Evolutionary conservation across 768 basidiomycete genomes (phyloP).

Genomic region (Trametopsis cervina): DNA sequence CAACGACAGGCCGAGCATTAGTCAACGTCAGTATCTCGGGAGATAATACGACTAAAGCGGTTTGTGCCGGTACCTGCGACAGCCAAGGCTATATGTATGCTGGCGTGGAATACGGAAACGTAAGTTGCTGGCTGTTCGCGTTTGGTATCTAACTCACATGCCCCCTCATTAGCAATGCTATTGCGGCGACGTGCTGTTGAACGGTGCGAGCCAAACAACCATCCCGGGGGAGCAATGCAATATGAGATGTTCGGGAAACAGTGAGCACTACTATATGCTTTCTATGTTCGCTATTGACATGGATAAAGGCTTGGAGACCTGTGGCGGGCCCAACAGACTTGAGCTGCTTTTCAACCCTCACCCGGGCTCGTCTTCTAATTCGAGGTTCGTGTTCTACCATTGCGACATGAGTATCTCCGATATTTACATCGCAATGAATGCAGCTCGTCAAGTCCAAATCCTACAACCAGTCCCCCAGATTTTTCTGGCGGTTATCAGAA

Average conservation of each 20-base stretch:
- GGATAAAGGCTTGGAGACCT: constrained; percentile 6
- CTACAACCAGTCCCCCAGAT: too few relatives aligned
- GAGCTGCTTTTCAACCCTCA: constrained; percentile 9
- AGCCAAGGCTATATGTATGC: constrained; percentile 19
- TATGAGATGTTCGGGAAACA: constrained; percentile 17
- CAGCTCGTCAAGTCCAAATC: too few relatives aligned
- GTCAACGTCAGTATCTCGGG: constrained; percentile 1
- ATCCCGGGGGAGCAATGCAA: constrained; percentile 14
- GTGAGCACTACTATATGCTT: constrained; percentile 7
- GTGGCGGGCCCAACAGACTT: constrained; percentile 9
- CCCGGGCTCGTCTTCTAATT: background rate
- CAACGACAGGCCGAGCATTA: constrained; percentile 10
- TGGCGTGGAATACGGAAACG: constrained; percentile 19
- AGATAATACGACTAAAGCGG: constrained; percentile 17
- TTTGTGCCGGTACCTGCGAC: constrained; percentile 17
- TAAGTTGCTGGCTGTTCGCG: background rate
- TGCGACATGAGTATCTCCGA: too few relatives aligned
- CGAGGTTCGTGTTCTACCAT: background rate
- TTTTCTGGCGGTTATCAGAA: too few relatives aligned
- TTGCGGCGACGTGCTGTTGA: constrained; percentile 18
- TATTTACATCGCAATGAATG: too few relatives aligned
- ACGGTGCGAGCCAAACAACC: constrained; percentile 14
- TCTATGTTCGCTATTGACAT: background rate
- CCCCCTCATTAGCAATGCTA: constrained; percentile 8
- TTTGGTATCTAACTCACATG: background rate